Evolutionary conservation across 257 asterid species (phyloP).

Genomic region (Osmanthus fragrans): DNA sequence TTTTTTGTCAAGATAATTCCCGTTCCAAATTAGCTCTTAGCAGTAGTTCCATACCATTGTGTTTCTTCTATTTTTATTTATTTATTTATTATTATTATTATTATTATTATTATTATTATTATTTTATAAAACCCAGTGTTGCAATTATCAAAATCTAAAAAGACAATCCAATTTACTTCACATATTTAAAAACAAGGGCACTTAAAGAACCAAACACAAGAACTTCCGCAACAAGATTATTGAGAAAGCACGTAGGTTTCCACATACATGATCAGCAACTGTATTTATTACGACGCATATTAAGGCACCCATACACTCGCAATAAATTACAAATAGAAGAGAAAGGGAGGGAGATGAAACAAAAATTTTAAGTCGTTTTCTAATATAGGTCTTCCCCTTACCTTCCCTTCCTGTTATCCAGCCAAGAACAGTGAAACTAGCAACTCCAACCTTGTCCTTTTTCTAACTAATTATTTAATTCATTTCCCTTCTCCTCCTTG

Average conservation of each 20-base stretch:
- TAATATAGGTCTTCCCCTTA: background rate
- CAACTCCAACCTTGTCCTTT: background rate
- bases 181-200: background rate
- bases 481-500: background rate
- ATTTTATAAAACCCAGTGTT: background rate
- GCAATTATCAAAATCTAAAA: background rate
- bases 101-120: background rate
- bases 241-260: background rate
- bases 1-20: background rate
- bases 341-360: background rate
- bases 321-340: background rate
- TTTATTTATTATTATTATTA: background rate
- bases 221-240: background rate
- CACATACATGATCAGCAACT: background rate
- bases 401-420: background rate
- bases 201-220: conserved; percentile 8
- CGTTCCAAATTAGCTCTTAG: background rate
- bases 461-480: background rate
- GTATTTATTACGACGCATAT: background rate
- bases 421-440: background rate
- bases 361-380: background rate
- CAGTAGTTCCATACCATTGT: background rate
- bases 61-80: background rate
- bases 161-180: background rate
- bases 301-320: background rate